Conservation (phyloP, 1,284 basidiomycete genomes). For the Violaceomyces palustris region DNA sequence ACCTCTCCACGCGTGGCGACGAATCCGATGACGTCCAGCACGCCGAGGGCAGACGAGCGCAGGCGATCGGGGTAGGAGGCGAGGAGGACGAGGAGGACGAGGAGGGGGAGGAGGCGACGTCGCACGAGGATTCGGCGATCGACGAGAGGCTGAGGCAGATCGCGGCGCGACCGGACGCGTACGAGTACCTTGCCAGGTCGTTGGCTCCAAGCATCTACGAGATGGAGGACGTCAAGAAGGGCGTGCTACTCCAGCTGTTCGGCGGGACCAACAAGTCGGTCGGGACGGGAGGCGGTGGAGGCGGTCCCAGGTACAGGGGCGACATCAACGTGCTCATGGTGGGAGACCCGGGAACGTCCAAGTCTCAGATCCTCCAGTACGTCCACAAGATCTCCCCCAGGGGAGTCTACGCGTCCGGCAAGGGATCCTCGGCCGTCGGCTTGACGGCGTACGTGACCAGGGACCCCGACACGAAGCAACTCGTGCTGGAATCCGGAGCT, state of each 20-base stretch:
- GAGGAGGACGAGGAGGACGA: conserved; percentile 58
- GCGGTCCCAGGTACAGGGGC: conserved; percentile 90
- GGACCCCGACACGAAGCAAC: conserved; percentile 94
- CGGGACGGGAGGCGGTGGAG: conserved; percentile 82
- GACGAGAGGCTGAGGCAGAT: conserved; percentile 65
- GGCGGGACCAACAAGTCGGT: conserved; percentile 97
- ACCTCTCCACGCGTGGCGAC: conserved; percentile 78
- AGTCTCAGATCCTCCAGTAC: conserved; percentile 83
- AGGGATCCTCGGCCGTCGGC: conserved; percentile 96
- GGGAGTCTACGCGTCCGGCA: conserved; percentile 78
- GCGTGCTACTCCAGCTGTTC: conserved; percentile 89
- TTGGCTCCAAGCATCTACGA: conserved; percentile 95
- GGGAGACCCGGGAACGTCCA: conserved; percentile 95
- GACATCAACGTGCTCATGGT: conserved; percentile 97
- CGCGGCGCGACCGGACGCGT: conserved; percentile 72
- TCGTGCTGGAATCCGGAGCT: conserved; percentile 94
- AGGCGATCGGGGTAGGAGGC: conserved; percentile 77
- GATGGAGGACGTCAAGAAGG: conserved; percentile 99
- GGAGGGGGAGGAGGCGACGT: conserved; percentile 16
- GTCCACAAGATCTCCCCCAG: conserved; percentile 97
- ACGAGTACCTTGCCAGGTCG: conserved; percentile 76
- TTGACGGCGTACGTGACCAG: conserved; percentile 95
- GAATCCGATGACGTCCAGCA: conserved; percentile 41
- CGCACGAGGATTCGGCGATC: conserved; percentile 57
- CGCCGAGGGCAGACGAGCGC: conserved; percentile 55